Conservation (phyloP, 176 grass and related monocot genomes). For the Phyllostachys edulis region DNA sequence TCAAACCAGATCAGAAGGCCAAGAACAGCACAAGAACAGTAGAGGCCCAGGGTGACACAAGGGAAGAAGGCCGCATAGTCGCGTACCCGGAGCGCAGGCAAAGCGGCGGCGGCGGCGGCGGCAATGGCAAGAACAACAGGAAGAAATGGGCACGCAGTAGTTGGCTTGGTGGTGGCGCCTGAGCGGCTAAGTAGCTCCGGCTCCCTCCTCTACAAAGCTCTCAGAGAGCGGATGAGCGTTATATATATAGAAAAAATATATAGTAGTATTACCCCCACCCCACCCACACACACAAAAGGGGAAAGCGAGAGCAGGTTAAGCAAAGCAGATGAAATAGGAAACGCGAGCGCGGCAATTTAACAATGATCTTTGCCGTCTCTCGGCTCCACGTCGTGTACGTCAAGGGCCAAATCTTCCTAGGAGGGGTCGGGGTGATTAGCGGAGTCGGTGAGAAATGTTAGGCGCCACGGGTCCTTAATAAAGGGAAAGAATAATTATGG, state of each 20-base stretch:
- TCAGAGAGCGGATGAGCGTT: neutral
- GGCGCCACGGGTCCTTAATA: neutral
- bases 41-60: neutral
- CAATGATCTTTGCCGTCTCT: neutral
- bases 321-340: neutral
- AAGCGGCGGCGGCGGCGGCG: neutral
- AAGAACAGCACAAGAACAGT: neutral
- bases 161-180: neutral
- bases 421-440: neutral
- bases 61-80: neutral
- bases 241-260: constrained; percentile 20
- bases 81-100: constrained; percentile 36
- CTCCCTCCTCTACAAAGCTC: constrained; percentile 22
- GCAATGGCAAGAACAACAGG: constrained; percentile 23
- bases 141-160: neutral
- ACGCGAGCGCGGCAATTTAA: constrained; percentile 16
- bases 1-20: neutral
- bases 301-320: constrained; percentile 13
- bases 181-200: constrained; percentile 24
- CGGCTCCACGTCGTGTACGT: constrained; percentile 23
- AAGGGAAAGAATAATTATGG: neutral
- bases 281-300: neutral
- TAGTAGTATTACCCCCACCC: no score
- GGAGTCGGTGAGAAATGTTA: constrained; percentile 38
- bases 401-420: neutral